These are phyloP conservation scores for Penicillium atrosanguineum DNA, from an alignment of 495 filamentous ascomycete genomes.

Conservation along the genomic window DNA sequence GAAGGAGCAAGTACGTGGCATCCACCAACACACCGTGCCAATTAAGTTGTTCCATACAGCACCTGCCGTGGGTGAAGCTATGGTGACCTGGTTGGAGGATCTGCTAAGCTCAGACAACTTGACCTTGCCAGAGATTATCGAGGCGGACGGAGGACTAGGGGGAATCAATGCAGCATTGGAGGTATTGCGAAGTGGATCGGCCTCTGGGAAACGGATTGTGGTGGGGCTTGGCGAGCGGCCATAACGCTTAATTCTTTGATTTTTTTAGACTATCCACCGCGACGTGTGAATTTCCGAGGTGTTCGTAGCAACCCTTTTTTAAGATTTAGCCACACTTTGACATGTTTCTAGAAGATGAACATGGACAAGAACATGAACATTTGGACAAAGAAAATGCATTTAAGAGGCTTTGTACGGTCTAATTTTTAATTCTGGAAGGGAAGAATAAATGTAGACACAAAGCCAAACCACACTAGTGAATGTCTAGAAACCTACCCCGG, in stretches of 20 bases:
- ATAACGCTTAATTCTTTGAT: background rate
- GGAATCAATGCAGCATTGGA: conserved; percentile 64
- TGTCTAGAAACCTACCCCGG: too few relatives aligned
- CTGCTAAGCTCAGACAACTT: conserved; percentile 49
- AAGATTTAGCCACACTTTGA: background rate
- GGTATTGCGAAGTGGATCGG: conserved; percentile 52
- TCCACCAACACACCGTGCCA: conserved; percentile 59
- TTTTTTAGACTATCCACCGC: background rate
- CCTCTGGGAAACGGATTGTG: conserved; percentile 58
- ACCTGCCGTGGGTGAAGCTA: conserved; percentile 50
- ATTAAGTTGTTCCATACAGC: conserved; percentile 69
- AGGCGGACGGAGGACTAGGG: conserved; percentile 55
- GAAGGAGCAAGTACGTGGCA: conserved; percentile 42
- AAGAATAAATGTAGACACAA: too few relatives aligned
- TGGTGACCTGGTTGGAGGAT: conserved; percentile 60
- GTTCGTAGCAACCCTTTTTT: background rate
- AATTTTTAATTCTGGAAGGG: too few relatives aligned
- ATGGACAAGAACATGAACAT: background rate
- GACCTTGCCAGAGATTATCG: conserved; percentile 55
- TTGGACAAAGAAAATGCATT: too few relatives aligned
- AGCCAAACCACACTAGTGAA: too few relatives aligned
- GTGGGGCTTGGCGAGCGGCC: conserved; percentile 35
- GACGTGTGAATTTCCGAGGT: background rate
- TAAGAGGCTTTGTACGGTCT: too few relatives aligned
- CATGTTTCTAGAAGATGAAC: background rate